Evolutionary conservation across 1,284 basidiomycete species (phyloP).

Genomic region (Ganoderma multipileum): DNA sequence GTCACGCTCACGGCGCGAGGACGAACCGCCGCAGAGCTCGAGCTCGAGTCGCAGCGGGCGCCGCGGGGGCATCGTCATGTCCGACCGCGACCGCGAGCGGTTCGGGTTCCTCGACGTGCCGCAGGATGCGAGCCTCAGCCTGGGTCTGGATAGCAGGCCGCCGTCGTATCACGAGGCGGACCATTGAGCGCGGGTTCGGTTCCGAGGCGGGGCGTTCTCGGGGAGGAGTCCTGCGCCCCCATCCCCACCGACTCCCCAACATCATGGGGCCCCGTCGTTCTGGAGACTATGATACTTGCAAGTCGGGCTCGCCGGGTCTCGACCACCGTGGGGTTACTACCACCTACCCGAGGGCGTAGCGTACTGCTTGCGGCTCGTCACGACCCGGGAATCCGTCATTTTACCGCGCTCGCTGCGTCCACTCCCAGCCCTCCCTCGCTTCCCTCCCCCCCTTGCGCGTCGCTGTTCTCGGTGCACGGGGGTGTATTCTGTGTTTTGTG

Average conservation of each 20-base stretch:
- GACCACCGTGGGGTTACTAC: no score
- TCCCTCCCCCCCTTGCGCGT: background rate
- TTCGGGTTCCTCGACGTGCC: slow-evolving; percentile 29
- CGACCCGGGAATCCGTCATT: background rate
- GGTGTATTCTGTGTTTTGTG: background rate
- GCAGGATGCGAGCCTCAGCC: slow-evolving; percentile 16
- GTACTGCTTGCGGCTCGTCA: background rate
- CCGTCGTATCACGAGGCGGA: slow-evolving; percentile 21
- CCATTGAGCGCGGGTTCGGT: background rate
- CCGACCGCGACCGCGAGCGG: slow-evolving; percentile 20
- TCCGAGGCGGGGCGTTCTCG: background rate
- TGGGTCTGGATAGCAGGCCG: slow-evolving; percentile 16
- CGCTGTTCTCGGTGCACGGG: background rate
- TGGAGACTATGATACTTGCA: background rate
- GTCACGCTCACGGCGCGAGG: background rate
- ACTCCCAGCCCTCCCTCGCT: background rate
- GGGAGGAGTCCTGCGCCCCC: background rate
- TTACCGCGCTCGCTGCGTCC: background rate
- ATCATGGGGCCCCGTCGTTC: background rate
- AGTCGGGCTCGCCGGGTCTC: background rate
- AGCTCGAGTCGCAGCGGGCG: slow-evolving; percentile 8
- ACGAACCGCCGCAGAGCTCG: background rate
- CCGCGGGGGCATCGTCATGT: slow-evolving; percentile 13
- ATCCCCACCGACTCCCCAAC: background rate
- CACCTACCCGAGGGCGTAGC: background rate